Evolutionary conservation across 78 protist species (phyloP).

Genomic region (Dictyostelium intermedium): DNA sequence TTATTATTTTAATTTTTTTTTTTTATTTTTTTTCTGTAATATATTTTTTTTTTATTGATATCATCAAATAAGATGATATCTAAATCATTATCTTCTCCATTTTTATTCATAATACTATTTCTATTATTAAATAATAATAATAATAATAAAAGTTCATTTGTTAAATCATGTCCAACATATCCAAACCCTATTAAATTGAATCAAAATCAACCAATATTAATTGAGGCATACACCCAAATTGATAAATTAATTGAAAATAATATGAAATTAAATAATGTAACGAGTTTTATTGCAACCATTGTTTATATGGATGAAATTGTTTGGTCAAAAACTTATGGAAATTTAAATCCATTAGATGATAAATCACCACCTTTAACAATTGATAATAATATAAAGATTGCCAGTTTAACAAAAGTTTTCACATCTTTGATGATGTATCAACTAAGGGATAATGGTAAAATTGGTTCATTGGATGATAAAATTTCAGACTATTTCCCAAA

Average conservation of each 20-base stretch:
- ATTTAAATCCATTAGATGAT: constrained; percentile 18
- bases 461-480: constrained; percentile 39
- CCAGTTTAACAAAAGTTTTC: constrained; percentile 54
- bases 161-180: constrained; percentile 18
- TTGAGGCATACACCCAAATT: background rate
- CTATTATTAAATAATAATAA: too few relatives aligned
- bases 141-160: too few relatives aligned
- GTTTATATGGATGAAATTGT: constrained; percentile 54
- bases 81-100: background rate
- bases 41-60: too few relatives aligned
- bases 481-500: constrained; percentile 36
- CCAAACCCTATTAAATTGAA: background rate
- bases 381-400: constrained; percentile 41
- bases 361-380: constrained; percentile 15
- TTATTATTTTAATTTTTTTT: background rate
- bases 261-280: background rate
- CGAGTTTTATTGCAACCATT: constrained; percentile 23
- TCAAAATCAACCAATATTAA: background rate
- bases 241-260: constrained; percentile 5
- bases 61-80: too few relatives aligned
- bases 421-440: constrained; percentile 57
- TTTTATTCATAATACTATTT: background rate
- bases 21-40: too few relatives aligned
- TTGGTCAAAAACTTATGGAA: constrained; percentile 49
- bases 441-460: constrained; percentile 42